Conservation (phyloP, 495 filamentous ascomycete species). For the Tuber calosporum region DNA sequence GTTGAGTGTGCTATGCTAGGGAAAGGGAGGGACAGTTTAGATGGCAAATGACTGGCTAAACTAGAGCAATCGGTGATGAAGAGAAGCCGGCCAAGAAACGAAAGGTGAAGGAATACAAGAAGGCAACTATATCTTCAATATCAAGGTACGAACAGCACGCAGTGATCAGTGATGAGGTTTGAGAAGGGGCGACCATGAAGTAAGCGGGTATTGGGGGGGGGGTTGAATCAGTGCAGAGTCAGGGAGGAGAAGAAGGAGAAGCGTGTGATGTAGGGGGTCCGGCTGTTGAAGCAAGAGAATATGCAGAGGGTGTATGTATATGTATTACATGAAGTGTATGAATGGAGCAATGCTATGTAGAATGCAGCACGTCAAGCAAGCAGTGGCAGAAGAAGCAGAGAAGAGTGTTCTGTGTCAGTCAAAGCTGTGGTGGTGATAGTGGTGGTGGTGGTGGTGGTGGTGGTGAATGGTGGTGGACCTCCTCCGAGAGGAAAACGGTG, state of each 20-base stretch:
- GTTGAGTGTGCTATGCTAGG: background rate
- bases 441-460: too few species aligned
- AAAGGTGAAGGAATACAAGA: conserved; percentile 3
- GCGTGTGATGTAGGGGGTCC: background rate
- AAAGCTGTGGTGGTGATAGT: background rate
- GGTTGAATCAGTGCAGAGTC: conserved; percentile 28
- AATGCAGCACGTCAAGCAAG: background rate
- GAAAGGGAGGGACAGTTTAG: background rate
- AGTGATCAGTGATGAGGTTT: conserved; percentile 36
- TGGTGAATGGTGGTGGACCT: background rate
- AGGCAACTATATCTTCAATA: background rate
- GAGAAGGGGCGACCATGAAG: conserved; percentile 20
- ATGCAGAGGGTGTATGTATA: background rate
- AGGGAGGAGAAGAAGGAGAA: conserved; percentile 14
- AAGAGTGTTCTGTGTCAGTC: background rate
- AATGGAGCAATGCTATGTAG: background rate
- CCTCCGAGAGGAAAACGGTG: background rate
- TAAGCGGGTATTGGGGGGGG: conserved; percentile 6
- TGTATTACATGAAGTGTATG: background rate
- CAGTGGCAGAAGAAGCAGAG: background rate
- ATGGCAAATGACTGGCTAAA: background rate
- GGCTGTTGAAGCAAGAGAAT: background rate
- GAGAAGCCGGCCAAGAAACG: background rate
- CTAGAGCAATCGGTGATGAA: background rate
- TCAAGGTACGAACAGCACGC: conserved; percentile 15